Percentiles rank a stretch among this genome's conserved stretches.
Evolutionary conservation across 2,329 filamentous ascomycete genomes (phyloP).

Genomic region (Didymella segeticola): DNA sequence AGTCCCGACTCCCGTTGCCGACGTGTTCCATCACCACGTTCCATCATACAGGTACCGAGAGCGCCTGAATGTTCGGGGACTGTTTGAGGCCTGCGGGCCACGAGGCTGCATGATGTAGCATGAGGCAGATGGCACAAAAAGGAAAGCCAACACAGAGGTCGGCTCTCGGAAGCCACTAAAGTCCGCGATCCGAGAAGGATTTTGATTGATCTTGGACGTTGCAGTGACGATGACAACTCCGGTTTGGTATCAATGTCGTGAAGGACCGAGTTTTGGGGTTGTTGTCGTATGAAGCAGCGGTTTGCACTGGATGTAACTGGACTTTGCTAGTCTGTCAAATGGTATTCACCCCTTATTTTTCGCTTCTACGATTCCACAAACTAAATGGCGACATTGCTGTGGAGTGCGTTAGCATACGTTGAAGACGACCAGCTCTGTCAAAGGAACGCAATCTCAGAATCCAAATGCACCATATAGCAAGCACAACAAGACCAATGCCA

Average conservation of each 20-base stretch:
- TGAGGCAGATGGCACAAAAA: not conserved
- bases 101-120: not conserved
- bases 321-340: no score
- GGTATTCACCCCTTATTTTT: no score
- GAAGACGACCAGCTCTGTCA: not conserved
- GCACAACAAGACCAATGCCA: not conserved
- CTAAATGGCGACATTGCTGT: no score
- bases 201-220: not conserved
- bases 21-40: not conserved
- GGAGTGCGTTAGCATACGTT: no score
- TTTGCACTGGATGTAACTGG: no score
- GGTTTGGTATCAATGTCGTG: not conserved
- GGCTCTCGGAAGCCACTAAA: not conserved
- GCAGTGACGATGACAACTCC: no score
- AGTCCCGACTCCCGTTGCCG: no score
- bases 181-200: not conserved
- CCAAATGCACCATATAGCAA: no score
- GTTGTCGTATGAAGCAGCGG: no score
- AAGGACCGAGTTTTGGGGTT: no score
- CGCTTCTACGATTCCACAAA: no score
- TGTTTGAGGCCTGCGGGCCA: slow-evolving; percentile 4
- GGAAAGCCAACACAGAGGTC: not conserved
- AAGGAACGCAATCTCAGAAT: not conserved
- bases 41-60: not conserved
- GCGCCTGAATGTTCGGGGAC: not conserved